Conservation (phyloP, 257 asterid species). For the Solanum acaule region DNA sequence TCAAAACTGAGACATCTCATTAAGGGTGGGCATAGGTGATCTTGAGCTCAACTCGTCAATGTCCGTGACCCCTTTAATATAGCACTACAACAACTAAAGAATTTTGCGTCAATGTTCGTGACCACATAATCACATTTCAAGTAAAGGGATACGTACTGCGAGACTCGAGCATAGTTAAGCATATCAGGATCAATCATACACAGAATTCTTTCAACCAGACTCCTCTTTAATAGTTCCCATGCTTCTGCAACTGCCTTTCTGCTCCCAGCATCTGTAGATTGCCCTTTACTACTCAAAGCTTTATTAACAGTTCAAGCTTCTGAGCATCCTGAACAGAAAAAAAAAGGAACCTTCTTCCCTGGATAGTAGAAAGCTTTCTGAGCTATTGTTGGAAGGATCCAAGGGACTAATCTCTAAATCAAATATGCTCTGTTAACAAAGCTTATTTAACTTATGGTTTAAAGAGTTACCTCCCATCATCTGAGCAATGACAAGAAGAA, state of each 20-base stretch:
- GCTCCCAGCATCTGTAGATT: too few species aligned
- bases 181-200: background rate
- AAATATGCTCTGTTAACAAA: slow-evolving; percentile 15
- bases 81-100: background rate
- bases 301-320: slow-evolving; percentile 22
- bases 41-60: too few species aligned
- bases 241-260: background rate
- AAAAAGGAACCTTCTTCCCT: slow-evolving; percentile 18
- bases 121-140: background rate
- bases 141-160: background rate
- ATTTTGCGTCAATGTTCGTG: too few species aligned
- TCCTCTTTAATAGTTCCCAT: background rate
- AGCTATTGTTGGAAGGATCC: background rate
- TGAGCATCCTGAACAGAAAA: slow-evolving; percentile 34
- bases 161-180: background rate
- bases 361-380: slow-evolving; percentile 24
- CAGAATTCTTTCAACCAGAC: background rate
- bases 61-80: too few species aligned
- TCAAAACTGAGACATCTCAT: background rate
- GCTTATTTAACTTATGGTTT: slow-evolving; percentile 35
- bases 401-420: slow-evolving; percentile 4
- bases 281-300: background rate
- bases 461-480: too few species aligned
- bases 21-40: too few species aligned
- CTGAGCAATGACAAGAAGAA: background rate